Evolutionary conservation across 371 early-diverging fungal genomes (phyloP).

Genomic region (Conidiobolus incongruus): DNA sequence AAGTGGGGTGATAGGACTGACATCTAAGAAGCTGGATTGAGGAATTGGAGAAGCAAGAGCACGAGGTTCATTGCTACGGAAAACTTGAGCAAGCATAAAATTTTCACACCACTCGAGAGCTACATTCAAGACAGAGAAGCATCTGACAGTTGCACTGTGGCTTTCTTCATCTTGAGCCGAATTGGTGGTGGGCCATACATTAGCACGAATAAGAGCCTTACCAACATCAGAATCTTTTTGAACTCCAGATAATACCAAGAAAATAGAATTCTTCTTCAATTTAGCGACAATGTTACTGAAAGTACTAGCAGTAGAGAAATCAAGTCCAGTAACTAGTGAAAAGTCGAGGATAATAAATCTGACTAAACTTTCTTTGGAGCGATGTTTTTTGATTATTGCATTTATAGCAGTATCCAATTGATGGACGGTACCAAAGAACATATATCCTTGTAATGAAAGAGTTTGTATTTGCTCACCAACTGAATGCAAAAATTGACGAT

Average conservation of each 20-base stretch:
- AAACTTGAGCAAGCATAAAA: conserved; percentile 19
- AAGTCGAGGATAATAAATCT: conserved; percentile 75
- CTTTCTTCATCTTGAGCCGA: conserved; percentile 11
- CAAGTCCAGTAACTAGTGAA: conserved; percentile 70
- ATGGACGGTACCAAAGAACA: conserved; percentile 88
- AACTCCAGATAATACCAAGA: conserved; percentile 68
- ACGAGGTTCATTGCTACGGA: no score
- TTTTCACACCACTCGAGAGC: conserved; percentile 94
- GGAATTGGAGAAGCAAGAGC: no score
- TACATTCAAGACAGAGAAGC: conserved; percentile 56
- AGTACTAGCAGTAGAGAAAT: conserved; percentile 84
- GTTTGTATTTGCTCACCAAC: conserved; percentile 72
- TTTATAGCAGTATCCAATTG: conserved; percentile 62
- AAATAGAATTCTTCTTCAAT: conserved; percentile 38
- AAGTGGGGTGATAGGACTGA: not conserved
- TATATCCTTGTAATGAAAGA: conserved; percentile 71
- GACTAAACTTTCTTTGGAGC: conserved; percentile 18
- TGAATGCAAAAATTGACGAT: conserved; percentile 59
- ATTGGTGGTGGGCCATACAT: conserved; percentile 30
- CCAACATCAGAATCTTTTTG: conserved; percentile 34
- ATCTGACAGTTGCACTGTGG: conserved; percentile 18
- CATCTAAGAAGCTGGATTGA: no score
- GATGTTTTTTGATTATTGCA: conserved; percentile 18
- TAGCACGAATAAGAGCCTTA: conserved; percentile 43
- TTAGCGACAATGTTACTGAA: conserved; percentile 71